These are phyloP conservation scores for Dentipellis sp. DNA, from an alignment of 768 basidiomycete species.

Conservation along the genomic window DNA sequence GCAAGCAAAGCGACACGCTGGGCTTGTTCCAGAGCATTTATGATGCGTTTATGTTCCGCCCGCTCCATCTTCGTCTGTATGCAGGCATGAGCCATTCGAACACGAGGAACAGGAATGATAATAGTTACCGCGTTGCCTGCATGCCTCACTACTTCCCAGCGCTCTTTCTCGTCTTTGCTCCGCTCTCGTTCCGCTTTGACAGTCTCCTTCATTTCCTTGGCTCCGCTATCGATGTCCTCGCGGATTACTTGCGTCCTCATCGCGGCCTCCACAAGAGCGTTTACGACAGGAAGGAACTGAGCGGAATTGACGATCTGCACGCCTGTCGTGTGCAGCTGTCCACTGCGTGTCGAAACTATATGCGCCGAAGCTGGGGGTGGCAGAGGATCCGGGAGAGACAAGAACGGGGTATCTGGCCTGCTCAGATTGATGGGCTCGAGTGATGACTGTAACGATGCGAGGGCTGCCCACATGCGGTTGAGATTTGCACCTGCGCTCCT, in stretches of 20 bases:
- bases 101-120: background rate
- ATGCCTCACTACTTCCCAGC: constrained; percentile 37
- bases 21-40: constrained; percentile 45
- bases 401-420: background rate
- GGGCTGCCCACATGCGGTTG: constrained; percentile 52
- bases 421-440: constrained; percentile 5
- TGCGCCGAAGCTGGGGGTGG: constrained; percentile 38
- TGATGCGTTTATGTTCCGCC: constrained; percentile 38
- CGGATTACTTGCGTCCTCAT: constrained; percentile 39
- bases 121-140: constrained; percentile 8
- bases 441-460: constrained; percentile 38
- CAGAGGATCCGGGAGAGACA: constrained; percentile 48
- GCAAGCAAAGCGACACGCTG: constrained; percentile 38
- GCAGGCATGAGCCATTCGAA: background rate
- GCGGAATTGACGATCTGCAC: constrained; percentile 34
- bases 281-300: constrained; percentile 61
- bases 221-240: constrained; percentile 52
- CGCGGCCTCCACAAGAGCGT: constrained; percentile 45
- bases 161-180: constrained; percentile 45
- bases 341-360: constrained; percentile 39
- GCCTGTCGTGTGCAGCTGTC: constrained; percentile 3
- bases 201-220: constrained; percentile 45
- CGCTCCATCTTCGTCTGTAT: constrained; percentile 35
- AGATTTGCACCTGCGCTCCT: constrained; percentile 45
- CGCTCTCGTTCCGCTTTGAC: constrained; percentile 43